phyloP scores from a whole-genome alignment of 202 grass and related monocot genomes.

The Brachypodium distachyon region DNA sequence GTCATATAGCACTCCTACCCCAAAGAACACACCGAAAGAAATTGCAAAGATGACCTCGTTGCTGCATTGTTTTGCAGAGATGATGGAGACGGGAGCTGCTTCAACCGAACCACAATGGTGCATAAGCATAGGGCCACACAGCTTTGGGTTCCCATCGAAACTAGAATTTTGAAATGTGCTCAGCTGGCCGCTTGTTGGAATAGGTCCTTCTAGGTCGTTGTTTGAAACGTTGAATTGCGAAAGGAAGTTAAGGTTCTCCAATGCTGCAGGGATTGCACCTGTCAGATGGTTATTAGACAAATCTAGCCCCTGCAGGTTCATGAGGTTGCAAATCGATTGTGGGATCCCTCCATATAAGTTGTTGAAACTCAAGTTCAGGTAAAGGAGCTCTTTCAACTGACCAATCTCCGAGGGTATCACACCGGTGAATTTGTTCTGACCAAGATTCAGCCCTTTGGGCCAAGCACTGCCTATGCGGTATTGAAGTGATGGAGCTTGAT shows the following conservation, averaged over 20 bases:
- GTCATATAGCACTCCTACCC: not conserved
- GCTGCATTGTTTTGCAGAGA: not conserved
- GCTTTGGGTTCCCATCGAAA: not conserved
- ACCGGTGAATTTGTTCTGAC: not conserved
- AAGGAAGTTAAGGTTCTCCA: constrained; percentile 1
- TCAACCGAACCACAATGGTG: not conserved
- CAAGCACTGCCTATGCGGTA: not conserved
- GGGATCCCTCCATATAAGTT: not conserved
- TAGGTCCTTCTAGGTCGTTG: not conserved
- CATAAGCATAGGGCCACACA: not conserved
- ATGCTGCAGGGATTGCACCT: not conserved
- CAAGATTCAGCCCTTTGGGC: not conserved
- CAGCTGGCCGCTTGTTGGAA: not conserved
- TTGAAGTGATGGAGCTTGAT: not conserved
- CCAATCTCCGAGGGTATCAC: not conserved
- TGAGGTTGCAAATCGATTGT: constrained; percentile 23
- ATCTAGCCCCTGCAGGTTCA: constrained; percentile 18
- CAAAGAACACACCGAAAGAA: constrained; percentile 20
- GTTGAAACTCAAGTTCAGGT: not conserved
- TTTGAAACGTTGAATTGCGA: not conserved
- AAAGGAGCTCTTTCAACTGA: not conserved
- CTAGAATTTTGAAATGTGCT: not conserved
- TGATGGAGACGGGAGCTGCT: not conserved
- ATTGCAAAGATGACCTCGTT: not conserved
- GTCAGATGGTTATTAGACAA: constrained; percentile 25